Evolutionary conservation across 352 stramenopile genomes (phyloP).

Genomic region (Phytophthora citrophthora): DNA sequence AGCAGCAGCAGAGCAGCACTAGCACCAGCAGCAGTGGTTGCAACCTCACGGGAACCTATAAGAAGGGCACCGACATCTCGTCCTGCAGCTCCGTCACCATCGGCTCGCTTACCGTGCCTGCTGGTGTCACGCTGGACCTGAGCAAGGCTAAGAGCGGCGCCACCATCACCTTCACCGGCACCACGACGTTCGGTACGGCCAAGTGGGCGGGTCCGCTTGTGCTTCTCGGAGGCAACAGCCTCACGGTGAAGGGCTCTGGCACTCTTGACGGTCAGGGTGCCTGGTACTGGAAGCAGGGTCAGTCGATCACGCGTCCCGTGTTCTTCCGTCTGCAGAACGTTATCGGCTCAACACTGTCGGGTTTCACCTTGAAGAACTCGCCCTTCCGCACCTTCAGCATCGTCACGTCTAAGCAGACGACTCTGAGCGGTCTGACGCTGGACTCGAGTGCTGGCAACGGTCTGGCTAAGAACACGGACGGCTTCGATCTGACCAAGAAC

Average conservation of each 20-base stretch:
- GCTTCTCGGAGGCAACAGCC: slow-evolving; percentile 20
- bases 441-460: slow-evolving; percentile 12
- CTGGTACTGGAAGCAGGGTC: slow-evolving; percentile 47
- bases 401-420: slow-evolving; percentile 23
- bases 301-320: slow-evolving; percentile 33
- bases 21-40: slow-evolving; percentile 11
- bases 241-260: slow-evolving; percentile 36
- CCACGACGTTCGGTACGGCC: slow-evolving; percentile 40
- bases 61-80: slow-evolving; percentile 33
- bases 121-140: slow-evolving; percentile 27
- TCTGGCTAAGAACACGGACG: slow-evolving; percentile 24
- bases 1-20: slow-evolving; percentile 5
- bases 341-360: slow-evolving; percentile 30
- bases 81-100: slow-evolving; percentile 37
- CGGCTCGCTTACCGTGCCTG: slow-evolving; percentile 14
- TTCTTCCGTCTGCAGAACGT: slow-evolving; percentile 42
- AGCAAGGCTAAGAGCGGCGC: slow-evolving; percentile 32
- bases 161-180: slow-evolving; percentile 37
- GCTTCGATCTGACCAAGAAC: slow-evolving; percentile 35
- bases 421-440: slow-evolving; percentile 20
- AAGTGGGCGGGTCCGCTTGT: slow-evolving; percentile 42
- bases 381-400: slow-evolving; percentile 41
- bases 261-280: slow-evolving; percentile 42
- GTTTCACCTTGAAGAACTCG: slow-evolving; percentile 43
- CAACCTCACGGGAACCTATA: slow-evolving; percentile 33